phyloP scores from a whole-genome alignment of 306 rosid genomes.

The Malus domestica region ASM211411v1 NC_041804.1:16747501-16748000 shows the following conservation, averaged over 20 bases:
- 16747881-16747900: conserved; percentile 32
- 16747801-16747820: conserved; percentile 72
- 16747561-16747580: conserved; percentile 20
- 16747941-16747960: conserved; percentile 44
- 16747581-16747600: conserved; percentile 82
- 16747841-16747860: conserved; percentile 9
- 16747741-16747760: conserved; percentile 46
- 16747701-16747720: neutral
- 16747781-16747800: conserved; percentile 37
- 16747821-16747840: conserved; percentile 54
- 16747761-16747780: conserved; percentile 36
- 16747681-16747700: conserved; percentile 6
- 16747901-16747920: conserved; percentile 33
- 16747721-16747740: conserved; percentile 32
- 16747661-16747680: conserved; percentile 4
- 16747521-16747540: neutral
- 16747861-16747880: conserved; percentile 34
- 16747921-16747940: conserved; percentile 27
- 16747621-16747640: conserved; percentile 62
- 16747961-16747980: conserved; percentile 38
- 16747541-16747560: neutral
- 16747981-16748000: conserved; percentile 48
- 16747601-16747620: conserved; percentile 80
- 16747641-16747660: conserved; percentile 47
- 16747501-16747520: neutral